A percentile compares a stretch with the other conserved stretches of the same genome.
These are phyloP conservation scores for Nepenthes gracilis DNA, from an alignment of 148 eudicot genomes.

Conservation along the genomic window DNA sequence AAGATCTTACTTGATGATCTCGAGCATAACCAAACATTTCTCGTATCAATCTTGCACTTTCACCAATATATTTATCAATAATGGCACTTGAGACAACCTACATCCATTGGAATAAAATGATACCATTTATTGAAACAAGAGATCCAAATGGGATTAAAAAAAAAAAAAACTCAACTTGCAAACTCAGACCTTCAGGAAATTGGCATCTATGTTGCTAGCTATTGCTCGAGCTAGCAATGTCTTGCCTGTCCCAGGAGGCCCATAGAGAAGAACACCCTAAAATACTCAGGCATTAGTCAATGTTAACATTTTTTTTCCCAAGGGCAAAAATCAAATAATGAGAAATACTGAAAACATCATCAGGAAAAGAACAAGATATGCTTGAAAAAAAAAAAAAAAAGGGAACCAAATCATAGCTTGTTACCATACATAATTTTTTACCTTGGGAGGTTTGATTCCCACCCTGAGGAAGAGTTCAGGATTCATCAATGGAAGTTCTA, in stretches of 20 bases:
- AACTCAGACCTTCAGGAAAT: constrained; percentile 54
- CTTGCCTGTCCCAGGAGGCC: constrained; percentile 99
- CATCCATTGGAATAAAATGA: neutral
- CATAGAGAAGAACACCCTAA: constrained; percentile 98
- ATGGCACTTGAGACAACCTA: constrained; percentile 93
- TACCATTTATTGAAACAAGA: neutral
- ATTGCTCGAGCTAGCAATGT: constrained; percentile 95
- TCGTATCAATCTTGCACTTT: constrained; percentile 95
- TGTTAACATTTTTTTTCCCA: neutral
- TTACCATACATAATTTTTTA: constrained; percentile 5
- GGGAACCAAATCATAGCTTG: too few species aligned
- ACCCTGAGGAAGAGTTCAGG: constrained; percentile 96
- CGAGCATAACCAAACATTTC: constrained; percentile 97
- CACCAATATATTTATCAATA: constrained; percentile 94
- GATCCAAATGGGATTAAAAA: neutral
- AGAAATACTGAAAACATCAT: neutral
- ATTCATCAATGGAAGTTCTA: constrained; percentile 93
- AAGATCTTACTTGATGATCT: constrained; percentile 70
- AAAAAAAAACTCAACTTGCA: neutral
- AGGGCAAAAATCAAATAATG: too few species aligned
- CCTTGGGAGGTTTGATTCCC: constrained; percentile 99
- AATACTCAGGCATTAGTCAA: neutral
- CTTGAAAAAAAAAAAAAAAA: neutral
- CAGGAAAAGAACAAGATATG: neutral
- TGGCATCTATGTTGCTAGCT: constrained; percentile 97